Evolutionary conservation across 2,329 filamentous ascomycete species (phyloP), one percentile per base, ranked within the genome.

Genomic region (Fonsecaea pedrosoi): DNA sequence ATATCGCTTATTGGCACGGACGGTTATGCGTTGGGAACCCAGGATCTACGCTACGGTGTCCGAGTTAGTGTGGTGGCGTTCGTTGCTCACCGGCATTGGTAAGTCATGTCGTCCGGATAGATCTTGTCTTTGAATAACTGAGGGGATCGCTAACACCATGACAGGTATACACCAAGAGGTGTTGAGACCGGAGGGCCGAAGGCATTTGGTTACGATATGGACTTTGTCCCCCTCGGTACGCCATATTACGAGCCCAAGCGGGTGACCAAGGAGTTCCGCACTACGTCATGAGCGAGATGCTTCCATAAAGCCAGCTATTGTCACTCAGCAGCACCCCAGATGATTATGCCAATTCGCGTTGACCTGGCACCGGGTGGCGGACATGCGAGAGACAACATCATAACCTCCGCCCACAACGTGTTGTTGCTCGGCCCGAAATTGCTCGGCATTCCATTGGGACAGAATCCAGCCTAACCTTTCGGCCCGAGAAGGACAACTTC

Each of bases 41-140:
- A 66, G 61, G 62, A 71, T 57, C 54, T 84, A 30, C 77, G 83
- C n/a, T 86, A 85, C 60, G 84, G 84, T 0, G 69, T 86, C 2
- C 75, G 79, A 5, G 83, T 85, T 0, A 82, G 74, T 34, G 83
- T 86, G 0, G 81, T 86, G 66, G 83, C 78, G 0, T 80, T 84
- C 1, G 85, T 86, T 1, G 86, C 86, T 0, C 86, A 88, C 64
- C 75, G 88, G 4, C 83, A 87, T 45, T 87, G 85, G 84, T 85
- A 81, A 0, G 64, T 57, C 34, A 45, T 48, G 12, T 10, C 30
- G 30, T 32, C 30, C 30, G 15, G 9, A 37, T 48, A 15, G 21
- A 21, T 18, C n/a, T 60, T 8, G 30, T n/a, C 32, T 38, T 21
- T 21, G 21, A 21, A 21, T 21, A 21, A 21, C 21, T 21, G 21